Evolutionary conservation across 1,139 yeast genomes (phyloP).

Genomic region (Suhomyces ambrosiae): DNA sequence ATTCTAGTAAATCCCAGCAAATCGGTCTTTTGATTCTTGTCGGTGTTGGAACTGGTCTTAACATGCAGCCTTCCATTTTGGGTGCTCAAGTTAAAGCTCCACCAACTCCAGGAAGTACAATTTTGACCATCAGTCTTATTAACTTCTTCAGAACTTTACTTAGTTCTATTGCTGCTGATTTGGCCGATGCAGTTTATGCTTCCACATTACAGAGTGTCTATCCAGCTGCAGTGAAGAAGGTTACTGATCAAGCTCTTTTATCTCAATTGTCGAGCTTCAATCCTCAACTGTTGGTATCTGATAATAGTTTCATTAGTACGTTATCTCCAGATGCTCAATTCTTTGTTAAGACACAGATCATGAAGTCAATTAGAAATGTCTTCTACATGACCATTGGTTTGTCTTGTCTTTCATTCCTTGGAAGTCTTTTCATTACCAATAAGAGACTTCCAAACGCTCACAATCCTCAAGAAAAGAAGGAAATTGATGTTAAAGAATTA

Average conservation of each 20-base stretch:
- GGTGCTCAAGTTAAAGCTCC: constrained; percentile 40
- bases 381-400: constrained; percentile 27
- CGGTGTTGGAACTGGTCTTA: constrained; percentile 35
- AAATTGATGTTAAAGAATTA: neutral
- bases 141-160: neutral
- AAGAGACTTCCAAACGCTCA: neutral
- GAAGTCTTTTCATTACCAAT: neutral
- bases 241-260: constrained; percentile 2
- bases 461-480: neutral
- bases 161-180: constrained; percentile 1
- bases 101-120: constrained; percentile 35
- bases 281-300: constrained; percentile 19
- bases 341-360: constrained; percentile 31
- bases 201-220: constrained; percentile 27
- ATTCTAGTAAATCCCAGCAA: constrained; percentile 28
- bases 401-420: neutral
- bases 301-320: constrained; percentile 21
- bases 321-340: constrained; percentile 29
- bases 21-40: constrained; percentile 38
- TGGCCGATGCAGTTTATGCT: constrained; percentile 34
- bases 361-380: constrained; percentile 34
- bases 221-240: constrained; percentile 19
- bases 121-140: neutral
- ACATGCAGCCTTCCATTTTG: constrained; percentile 33
- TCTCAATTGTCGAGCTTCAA: constrained; percentile 1